Percentiles rank a stretch among this genome's conserved stretches.
phyloP scores from a whole-genome alignment of 1,284 basidiomycete genomes.

The Neonothopanus nambi region DNA sequence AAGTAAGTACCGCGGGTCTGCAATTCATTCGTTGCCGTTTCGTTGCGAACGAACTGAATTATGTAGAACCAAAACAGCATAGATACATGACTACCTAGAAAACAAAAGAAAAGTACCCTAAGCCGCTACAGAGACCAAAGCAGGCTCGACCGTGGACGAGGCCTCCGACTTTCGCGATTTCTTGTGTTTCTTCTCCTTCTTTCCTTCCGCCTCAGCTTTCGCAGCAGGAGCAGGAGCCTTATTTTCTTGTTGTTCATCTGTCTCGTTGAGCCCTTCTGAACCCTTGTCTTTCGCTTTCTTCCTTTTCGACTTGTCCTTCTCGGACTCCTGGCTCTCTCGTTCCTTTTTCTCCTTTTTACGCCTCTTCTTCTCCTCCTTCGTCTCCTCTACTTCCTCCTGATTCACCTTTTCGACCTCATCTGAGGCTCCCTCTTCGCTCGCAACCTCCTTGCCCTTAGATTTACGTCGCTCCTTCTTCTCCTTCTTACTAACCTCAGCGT shows the following conservation, averaged over 20 bases:
- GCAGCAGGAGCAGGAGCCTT: neutral
- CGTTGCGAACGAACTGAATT: too few relatives aligned
- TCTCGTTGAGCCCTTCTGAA: conserved; percentile 17
- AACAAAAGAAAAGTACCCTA: too few relatives aligned
- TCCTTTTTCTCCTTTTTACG: too few relatives aligned
- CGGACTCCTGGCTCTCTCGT: conserved; percentile 19
- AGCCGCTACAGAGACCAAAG: conserved; percentile 6
- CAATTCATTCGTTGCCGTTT: too few relatives aligned
- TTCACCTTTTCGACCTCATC: neutral
- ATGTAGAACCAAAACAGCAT: neutral
- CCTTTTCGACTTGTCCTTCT: conserved; percentile 20
- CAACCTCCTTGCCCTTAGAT: conserved; percentile 20
- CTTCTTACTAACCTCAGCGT: too few relatives aligned
- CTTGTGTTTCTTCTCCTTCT: conserved; percentile 30
- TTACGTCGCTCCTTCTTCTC: conserved; percentile 19
- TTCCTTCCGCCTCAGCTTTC: conserved; percentile 26
- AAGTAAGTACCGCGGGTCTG: too few relatives aligned
- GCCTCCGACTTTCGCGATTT: conserved; percentile 6
- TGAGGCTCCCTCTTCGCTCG: conserved; percentile 17
- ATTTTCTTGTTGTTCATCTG: conserved; percentile 25
- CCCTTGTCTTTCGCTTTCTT: conserved; percentile 10
- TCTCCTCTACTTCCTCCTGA: too few relatives aligned
- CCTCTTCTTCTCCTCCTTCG: too few relatives aligned
- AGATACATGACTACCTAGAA: neutral
- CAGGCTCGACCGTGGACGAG: too few relatives aligned